phyloP scores from a whole-genome alignment of 129 eudicot genomes.

The Helianthus tuberosus region DNA sequence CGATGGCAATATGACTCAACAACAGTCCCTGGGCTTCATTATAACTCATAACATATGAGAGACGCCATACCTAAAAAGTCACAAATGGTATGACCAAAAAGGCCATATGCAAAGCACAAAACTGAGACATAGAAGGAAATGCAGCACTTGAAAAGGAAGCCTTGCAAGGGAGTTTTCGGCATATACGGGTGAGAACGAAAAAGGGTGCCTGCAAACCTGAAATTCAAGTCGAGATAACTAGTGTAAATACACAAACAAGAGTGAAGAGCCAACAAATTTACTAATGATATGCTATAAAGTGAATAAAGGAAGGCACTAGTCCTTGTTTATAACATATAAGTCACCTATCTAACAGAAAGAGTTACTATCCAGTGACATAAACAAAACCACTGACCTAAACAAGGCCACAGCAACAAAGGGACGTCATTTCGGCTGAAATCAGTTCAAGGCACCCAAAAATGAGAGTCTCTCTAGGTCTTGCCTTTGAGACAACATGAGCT shows the following conservation, averaged over 20 bases:
- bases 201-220: slow-evolving; percentile 94
- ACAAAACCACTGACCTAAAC: slow-evolving; percentile 92
- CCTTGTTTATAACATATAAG: too few species aligned
- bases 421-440: slow-evolving; percentile 30
- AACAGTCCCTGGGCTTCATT: slow-evolving; percentile 81
- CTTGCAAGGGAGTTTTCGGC: slow-evolving; percentile 92
- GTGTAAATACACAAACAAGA: background rate
- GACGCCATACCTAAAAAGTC: slow-evolving; percentile 94
- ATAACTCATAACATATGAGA: slow-evolving; percentile 76
- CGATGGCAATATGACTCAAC: slow-evolving; percentile 66
- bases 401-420: slow-evolving; percentile 56
- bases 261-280: slow-evolving; percentile 13
- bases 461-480: slow-evolving; percentile 99
- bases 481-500: slow-evolving; percentile 26
- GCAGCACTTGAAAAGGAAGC: slow-evolving; percentile 87
- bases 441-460: slow-evolving; percentile 99
- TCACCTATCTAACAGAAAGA: too few species aligned
- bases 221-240: slow-evolving; percentile 11
- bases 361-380: slow-evolving; percentile 29
- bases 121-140: slow-evolving; percentile 79
- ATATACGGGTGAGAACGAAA: slow-evolving; percentile 89
- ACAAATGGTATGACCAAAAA: slow-evolving; percentile 81
- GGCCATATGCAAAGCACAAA: slow-evolving; percentile 94
- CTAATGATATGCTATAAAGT: background rate
- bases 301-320: background rate